Evolutionary conservation across 78 protist species (phyloP).

Genomic region (Isochrysis galbana): DNA sequence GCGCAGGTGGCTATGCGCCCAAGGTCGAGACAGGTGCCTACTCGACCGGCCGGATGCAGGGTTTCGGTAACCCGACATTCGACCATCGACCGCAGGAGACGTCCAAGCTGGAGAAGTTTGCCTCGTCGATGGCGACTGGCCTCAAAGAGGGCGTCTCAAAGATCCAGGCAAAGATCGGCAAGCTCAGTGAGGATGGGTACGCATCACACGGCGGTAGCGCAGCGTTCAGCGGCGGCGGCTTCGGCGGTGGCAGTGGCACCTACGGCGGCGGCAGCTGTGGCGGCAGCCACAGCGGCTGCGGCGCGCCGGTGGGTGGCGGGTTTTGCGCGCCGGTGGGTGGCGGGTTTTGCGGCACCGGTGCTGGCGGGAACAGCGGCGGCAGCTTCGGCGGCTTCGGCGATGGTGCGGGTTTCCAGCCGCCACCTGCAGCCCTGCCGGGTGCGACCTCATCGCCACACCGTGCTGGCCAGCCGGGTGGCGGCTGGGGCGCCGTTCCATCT

Average conservation of each 20-base stretch:
- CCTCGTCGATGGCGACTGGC: neutral
- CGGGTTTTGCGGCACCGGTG: neutral
- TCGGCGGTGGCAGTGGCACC: neutral
- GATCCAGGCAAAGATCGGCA: neutral
- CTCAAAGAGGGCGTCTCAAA: neutral
- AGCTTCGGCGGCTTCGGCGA: neutral
- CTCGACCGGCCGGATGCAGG: neutral
- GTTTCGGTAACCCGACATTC: constrained; percentile 11
- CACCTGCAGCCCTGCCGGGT: neutral
- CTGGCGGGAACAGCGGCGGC: neutral
- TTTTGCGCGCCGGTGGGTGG: neutral
- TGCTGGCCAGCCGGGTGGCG: neutral
- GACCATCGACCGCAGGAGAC: neutral
- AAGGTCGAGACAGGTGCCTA: neutral
- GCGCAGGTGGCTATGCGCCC: neutral
- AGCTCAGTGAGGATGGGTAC: neutral
- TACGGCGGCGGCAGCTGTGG: neutral
- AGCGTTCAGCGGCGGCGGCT: neutral
- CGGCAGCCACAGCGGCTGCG: neutral
- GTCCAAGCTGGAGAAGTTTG: neutral
- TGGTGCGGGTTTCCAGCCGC: neutral
- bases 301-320: neutral
- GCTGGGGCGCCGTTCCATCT: neutral
- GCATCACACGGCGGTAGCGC: neutral
- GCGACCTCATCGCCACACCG: neutral